Evolutionary conservation across 2,329 filamentous ascomycete species (phyloP), one percentile per base, ranked within the genome.

Genomic region (Cercospora zeae-maydis): DNA sequence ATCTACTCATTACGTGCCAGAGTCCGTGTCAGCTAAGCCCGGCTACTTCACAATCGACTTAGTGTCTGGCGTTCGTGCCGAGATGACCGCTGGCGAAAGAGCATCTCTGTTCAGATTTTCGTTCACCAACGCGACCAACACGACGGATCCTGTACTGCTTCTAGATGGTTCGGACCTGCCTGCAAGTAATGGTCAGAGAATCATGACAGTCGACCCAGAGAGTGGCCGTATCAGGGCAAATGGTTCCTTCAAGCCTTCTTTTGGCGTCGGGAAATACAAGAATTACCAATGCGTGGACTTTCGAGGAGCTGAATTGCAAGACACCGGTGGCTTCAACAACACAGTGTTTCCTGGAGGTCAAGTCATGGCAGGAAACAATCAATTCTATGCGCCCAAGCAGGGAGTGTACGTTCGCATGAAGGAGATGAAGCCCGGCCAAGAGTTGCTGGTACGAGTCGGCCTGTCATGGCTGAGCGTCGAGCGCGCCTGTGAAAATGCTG

Each of bases 401-500:
- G 67, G 67, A 10, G 63, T 65, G 2, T 78, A 74, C 57, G 70
- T 73, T 7, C 73, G 75, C 0, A 77, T 78, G 62, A 45, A 66
- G n/a, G 65, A 66, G 34, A 60, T 65, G 39, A 60, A 63, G 31
- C 45, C 62, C 0, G 19, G 85, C 0, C 80, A 80, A 37, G 76
- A 82, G 1, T 81, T 91, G 16, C 73, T 83, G 4, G 87, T 82
- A 8, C 83, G 89, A 21, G 86, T 89, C 6, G 88, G 88, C 0
- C 76, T 89, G 9, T 91, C 88, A 64, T 88, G 90, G 73, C 84
- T 91, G 67, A 88, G 84, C 71, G 77, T 78, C 2, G 79, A 82
- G 1, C 83, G 87, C 71, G 89, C 89, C 1, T 92, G 89, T 68
- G 72, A 79, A 7, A 88, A 88, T 70, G 88, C 86, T 0, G 86